Evolutionary conservation across 2,329 filamentous ascomycete genomes (phyloP).

Genomic region (Phialocephala subalpina): DNA sequence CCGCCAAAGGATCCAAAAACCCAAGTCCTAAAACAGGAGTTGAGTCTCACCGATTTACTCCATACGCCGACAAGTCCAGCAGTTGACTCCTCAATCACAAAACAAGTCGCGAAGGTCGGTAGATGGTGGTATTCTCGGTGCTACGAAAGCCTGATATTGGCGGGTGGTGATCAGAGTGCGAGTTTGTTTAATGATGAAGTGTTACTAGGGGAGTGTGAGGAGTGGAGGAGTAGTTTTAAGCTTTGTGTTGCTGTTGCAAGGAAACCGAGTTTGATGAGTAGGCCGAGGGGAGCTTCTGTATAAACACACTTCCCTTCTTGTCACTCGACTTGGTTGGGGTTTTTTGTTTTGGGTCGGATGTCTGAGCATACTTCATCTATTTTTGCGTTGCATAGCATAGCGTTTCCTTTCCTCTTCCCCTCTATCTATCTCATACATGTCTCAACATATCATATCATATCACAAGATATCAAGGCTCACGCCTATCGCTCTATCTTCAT

Average conservation of each 20-base stretch:
- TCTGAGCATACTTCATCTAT: slow-evolving; percentile 3
- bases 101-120: slow-evolving; percentile 90
- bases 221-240: slow-evolving; percentile 86
- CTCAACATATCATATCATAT: not conserved
- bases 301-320: slow-evolving; percentile 27
- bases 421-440: slow-evolving; percentile 4
- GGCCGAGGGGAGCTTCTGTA: slow-evolving; percentile 40
- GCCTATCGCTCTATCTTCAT: not conserved
- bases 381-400: slow-evolving; percentile 11
- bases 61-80: slow-evolving; percentile 68
- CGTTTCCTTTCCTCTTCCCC: slow-evolving; percentile 1
- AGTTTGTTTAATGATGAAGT: slow-evolving; percentile 83
- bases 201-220: slow-evolving; percentile 84
- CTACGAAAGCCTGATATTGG: slow-evolving; percentile 75
- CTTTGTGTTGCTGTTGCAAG: slow-evolving; percentile 84
- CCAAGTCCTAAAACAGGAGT: slow-evolving; percentile 51
- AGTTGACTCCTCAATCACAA: slow-evolving; percentile 86
- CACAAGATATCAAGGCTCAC: slow-evolving; percentile 14
- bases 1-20: not conserved
- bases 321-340: not conserved
- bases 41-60: slow-evolving; percentile 75
- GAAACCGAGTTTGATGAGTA: slow-evolving; percentile 40
- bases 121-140: slow-evolving; percentile 97
- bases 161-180: slow-evolving; percentile 46
- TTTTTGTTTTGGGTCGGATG: not conserved